These are phyloP conservation scores for Cutaneotrichosporon mucoides DNA, from an alignment of 1,284 basidiomycete species.

Conservation along the genomic window DNA sequence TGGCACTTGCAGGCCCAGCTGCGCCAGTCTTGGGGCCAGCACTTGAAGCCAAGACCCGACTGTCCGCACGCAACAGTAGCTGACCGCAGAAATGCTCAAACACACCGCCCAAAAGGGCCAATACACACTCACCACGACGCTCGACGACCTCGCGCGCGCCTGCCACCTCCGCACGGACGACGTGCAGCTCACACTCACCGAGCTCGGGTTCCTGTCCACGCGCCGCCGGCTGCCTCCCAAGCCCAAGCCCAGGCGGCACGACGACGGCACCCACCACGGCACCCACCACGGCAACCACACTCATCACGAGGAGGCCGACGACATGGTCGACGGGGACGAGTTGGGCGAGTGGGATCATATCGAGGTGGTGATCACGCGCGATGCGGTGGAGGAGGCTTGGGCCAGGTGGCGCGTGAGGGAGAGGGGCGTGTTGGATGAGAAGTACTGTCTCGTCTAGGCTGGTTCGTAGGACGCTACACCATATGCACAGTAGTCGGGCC, in stretches of 20 bases:
- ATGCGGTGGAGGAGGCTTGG: conserved; percentile 60
- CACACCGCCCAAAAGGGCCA: conserved; percentile 18
- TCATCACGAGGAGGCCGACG: too few relatives aligned
- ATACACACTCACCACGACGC: conserved; percentile 58
- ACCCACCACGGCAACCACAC: too few relatives aligned
- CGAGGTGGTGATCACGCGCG: conserved; percentile 59
- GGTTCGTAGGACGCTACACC: too few relatives aligned
- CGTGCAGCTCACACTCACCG: conserved; percentile 77
- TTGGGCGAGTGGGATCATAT: conserved; percentile 35
- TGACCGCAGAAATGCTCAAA: conserved; percentile 9
- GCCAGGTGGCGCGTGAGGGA: conserved; percentile 39
- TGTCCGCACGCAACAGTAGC: background rate
- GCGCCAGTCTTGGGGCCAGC: too few relatives aligned
- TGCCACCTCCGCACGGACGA: conserved; percentile 82
- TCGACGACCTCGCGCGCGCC: conserved; percentile 68
- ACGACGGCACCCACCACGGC: too few relatives aligned
- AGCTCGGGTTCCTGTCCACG: conserved; percentile 69
- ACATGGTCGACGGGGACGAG: conserved; percentile 29
- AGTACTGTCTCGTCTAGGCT: conserved; percentile 17
- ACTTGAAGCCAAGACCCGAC: too few relatives aligned
- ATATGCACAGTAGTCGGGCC: too few relatives aligned
- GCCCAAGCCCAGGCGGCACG: conserved; percentile 11
- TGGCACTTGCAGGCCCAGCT: too few relatives aligned
- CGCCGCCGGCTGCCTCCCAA: conserved; percentile 24
- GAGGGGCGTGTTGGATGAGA: conserved; percentile 37